A percentile compares a stretch with the other conserved stretches of the same genome.
These are phyloP conservation scores for Areca catechu DNA, from an alignment of 176 grass and related monocot species.

Conservation along the genomic window DNA sequence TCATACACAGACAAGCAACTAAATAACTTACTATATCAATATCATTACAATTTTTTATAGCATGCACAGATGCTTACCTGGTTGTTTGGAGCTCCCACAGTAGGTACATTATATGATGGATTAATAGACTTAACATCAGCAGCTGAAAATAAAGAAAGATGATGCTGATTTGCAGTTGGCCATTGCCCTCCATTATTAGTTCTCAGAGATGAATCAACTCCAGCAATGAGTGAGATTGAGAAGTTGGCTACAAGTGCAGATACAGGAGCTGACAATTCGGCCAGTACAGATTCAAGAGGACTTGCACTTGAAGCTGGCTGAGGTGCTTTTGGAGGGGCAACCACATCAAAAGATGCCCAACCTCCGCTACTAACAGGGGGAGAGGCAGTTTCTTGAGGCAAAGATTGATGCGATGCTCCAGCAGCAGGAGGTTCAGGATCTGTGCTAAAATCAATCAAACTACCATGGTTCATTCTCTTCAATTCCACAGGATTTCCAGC, in stretches of 20 bases:
- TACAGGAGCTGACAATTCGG: slow-evolving; percentile 18
- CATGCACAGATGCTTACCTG: slow-evolving; percentile 23
- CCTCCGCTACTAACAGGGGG: slow-evolving; percentile 26
- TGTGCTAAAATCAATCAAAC: slow-evolving; percentile 53
- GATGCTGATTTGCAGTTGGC: slow-evolving; percentile 19
- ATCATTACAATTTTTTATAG: too few species aligned
- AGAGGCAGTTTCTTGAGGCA: slow-evolving; percentile 8
- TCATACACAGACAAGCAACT: too few species aligned
- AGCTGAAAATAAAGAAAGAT: slow-evolving; percentile 19
- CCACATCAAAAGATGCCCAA: slow-evolving; percentile 57
- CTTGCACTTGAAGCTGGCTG: slow-evolving; percentile 16
- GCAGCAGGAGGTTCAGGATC: slow-evolving; percentile 20
- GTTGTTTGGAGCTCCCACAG: slow-evolving; percentile 19
- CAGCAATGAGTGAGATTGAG: slow-evolving; percentile 6
- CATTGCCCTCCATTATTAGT: slow-evolving; percentile 21
- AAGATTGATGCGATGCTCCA: slow-evolving; percentile 7
- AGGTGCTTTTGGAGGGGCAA: slow-evolving; percentile 10
- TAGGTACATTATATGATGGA: slow-evolving; percentile 21
- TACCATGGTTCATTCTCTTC: slow-evolving; percentile 26
- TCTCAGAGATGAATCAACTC: slow-evolving; percentile 2
- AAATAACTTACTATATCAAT: too few species aligned
- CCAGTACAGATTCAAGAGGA: slow-evolving; percentile 18
- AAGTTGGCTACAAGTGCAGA: slow-evolving; percentile 11
- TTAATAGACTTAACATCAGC: slow-evolving; percentile 17
- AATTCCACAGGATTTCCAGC: slow-evolving; percentile 18